phyloP scores from a whole-genome alignment of 306 rosid species.

The Astragalus glycyphyllos region DNA sequence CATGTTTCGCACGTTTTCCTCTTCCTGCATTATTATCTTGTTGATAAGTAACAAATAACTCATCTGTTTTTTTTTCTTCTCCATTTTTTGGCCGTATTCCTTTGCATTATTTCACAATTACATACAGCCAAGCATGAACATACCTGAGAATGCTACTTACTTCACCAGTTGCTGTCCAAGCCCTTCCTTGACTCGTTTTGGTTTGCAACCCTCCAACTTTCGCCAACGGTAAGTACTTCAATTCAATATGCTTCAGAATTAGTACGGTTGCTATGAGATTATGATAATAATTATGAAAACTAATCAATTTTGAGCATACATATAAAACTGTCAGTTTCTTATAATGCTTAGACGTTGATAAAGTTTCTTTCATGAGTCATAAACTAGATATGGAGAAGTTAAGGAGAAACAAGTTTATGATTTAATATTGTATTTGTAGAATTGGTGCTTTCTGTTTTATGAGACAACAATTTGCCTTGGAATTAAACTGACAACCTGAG shows the following conservation, averaged over 20 bases:
- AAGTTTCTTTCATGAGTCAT: conserved; percentile 7
- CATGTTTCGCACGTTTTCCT: neutral
- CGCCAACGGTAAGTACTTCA: conserved; percentile 51
- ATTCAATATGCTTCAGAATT: conserved; percentile 1
- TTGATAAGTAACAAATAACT: conserved; percentile 19
- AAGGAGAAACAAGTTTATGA: conserved; percentile 4
- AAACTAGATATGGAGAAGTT: neutral
- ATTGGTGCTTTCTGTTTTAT: neutral
- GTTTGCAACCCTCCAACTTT: conserved; percentile 45
- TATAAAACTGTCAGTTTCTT: neutral
- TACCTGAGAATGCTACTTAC: conserved; percentile 45
- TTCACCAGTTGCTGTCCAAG: conserved; percentile 54
- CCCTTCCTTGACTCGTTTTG: conserved; percentile 45
- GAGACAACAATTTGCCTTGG: neutral
- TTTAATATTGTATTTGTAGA: neutral
- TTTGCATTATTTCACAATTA: neutral
- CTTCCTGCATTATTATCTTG: conserved; percentile 9
- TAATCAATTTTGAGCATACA: neutral
- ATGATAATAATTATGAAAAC: neutral
- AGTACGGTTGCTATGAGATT: neutral
- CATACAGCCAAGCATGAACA: conserved; percentile 47
- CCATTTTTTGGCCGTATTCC: neutral
- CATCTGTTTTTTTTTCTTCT: neutral
- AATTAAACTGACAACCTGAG: neutral
- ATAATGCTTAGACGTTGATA: too few species aligned